phyloP scores from a whole-genome alignment of 768 basidiomycete species.

The Termitomyces sp. region DNA sequence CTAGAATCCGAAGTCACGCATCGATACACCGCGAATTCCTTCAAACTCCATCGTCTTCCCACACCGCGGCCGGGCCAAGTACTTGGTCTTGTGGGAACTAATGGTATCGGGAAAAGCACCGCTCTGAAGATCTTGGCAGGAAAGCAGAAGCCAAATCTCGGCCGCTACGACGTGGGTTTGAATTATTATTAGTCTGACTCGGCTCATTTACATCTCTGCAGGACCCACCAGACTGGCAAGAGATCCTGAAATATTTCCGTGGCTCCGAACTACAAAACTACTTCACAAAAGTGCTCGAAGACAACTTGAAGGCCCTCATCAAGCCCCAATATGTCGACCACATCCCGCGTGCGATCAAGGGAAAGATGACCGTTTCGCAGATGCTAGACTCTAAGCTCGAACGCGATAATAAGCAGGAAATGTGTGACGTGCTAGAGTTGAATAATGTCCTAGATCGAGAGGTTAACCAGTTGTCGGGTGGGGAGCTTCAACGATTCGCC shows the following conservation, averaged over 20 bases:
- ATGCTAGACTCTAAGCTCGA: conserved; percentile 95
- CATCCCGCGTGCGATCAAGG: conserved; percentile 95
- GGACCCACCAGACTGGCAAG: conserved; percentile 99
- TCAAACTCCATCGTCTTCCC: conserved; percentile 97
- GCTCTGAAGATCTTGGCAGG: conserved; percentile 96
- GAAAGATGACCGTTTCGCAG: conserved; percentile 74
- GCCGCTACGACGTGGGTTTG: conserved; percentile 81
- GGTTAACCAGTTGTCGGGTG: conserved; percentile 84
- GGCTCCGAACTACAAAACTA: conserved; percentile 99
- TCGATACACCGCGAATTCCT: conserved; percentile 96
- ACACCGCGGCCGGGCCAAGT: conserved; percentile 98
- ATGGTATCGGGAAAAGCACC: conserved; percentile 99
- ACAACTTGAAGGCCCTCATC: conserved; percentile 97
- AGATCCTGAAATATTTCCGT: conserved; percentile 97
- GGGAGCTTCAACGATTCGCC: conserved; percentile 96
- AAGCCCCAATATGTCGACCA: conserved; percentile 99
- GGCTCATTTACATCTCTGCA: conserved; percentile 21
- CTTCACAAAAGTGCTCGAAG: conserved; percentile 98
- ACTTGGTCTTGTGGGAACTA: conserved; percentile 96
- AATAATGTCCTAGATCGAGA: conserved; percentile 85
- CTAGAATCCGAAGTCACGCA: conserved; percentile 95
- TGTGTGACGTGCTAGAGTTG: conserved; percentile 86
- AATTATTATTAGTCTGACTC: not conserved
- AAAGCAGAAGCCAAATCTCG: conserved; percentile 96
- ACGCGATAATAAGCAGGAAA: conserved; percentile 80